A percentile compares a stretch with the other conserved stretches of the same genome.
These are phyloP conservation scores for Aspergillus bridgeri DNA, from an alignment of 495 filamentous ascomycete genomes.

Conservation along the genomic window DNA sequence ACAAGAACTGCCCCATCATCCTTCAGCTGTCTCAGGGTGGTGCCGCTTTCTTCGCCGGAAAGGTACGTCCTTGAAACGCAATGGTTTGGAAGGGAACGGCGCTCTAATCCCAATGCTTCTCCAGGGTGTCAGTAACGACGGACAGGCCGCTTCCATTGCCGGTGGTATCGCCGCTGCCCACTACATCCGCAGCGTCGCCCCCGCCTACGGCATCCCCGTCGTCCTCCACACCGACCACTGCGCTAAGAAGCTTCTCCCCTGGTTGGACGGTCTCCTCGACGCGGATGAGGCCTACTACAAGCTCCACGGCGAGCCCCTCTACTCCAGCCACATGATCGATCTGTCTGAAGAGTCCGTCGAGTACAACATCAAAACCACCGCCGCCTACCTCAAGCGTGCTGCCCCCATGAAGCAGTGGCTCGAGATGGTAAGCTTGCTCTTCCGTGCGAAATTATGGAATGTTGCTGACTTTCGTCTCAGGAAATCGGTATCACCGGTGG, in stretches of 20 bases:
- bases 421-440: constrained; percentile 72
- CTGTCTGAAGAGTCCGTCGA: constrained; percentile 83
- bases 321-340: constrained; percentile 97
- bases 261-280: constrained; percentile 94
- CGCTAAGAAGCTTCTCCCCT: constrained; percentile 89
- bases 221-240: constrained; percentile 92
- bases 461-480: constrained; percentile 25
- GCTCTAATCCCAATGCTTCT: neutral
- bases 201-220: constrained; percentile 85
- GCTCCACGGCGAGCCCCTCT: constrained; percentile 85
- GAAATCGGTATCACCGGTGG: constrained; percentile 94
- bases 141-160: constrained; percentile 83
- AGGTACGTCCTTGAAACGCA: constrained; percentile 49
- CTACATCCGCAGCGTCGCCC: constrained; percentile 87
- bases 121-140: constrained; percentile 75
- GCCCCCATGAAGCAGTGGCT: constrained; percentile 98
- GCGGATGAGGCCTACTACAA: constrained; percentile 92
- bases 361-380: constrained; percentile 87
- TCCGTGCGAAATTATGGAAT: neutral
- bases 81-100: neutral
- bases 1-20: constrained; percentile 82
- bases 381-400: constrained; percentile 83
- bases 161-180: constrained; percentile 86
- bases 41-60: constrained; percentile 91
- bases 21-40: constrained; percentile 92